Conservation (phyloP, 2,329 filamentous ascomycete genomes). For the Penicillium sp. region DNA sequence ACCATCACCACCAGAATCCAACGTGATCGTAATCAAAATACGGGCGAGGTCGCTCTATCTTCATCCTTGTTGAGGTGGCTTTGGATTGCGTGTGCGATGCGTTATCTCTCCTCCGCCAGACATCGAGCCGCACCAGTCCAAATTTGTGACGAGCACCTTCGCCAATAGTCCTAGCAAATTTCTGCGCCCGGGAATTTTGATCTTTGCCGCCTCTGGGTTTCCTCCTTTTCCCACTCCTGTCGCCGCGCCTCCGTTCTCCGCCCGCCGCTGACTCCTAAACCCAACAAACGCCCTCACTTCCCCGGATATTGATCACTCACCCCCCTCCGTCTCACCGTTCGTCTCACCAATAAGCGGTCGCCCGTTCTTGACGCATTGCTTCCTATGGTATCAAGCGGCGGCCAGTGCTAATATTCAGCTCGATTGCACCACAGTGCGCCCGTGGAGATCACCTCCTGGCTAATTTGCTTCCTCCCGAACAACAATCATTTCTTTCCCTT, state of each 20-base stretch:
- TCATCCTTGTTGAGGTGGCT: conserved; percentile 5
- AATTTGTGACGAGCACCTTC: neutral
- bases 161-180: conserved; percentile 7
- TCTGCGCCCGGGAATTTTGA: conserved; percentile 15
- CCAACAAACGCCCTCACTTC: conserved; percentile 19
- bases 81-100: neutral
- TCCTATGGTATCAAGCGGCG: conserved; percentile 16
- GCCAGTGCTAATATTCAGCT: conserved; percentile 15
- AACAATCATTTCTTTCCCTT: neutral
- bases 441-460: conserved; percentile 15
- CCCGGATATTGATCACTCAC: conserved; percentile 6
- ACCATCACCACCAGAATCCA: conserved; percentile 2
- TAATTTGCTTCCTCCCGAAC: conserved; percentile 10
- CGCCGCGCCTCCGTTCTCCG: conserved; percentile 23
- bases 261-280: conserved; percentile 19
- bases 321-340: conserved; percentile 1
- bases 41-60: neutral
- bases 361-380: neutral
- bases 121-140: neutral
- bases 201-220: conserved; percentile 16
- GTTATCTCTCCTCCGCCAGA: neutral
- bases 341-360: conserved; percentile 3
- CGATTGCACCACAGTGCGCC: conserved; percentile 12
- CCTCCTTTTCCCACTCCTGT: conserved; percentile 21
- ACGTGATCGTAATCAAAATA: neutral